Evolutionary conservation across 2,329 filamentous ascomycete species (phyloP).

Genomic region (Ramularia endophylla): DNA sequence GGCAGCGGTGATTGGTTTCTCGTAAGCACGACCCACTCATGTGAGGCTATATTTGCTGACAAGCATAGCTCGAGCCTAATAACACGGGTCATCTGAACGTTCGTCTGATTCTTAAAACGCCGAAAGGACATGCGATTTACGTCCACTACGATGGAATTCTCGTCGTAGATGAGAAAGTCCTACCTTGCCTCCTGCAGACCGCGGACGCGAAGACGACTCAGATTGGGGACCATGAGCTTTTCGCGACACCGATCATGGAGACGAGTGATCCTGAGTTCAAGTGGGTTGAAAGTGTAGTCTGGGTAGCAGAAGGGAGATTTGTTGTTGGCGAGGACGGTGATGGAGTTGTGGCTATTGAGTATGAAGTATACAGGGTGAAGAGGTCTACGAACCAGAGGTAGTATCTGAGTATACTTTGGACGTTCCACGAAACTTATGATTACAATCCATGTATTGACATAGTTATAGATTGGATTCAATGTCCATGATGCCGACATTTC

Average conservation of each 20-base stretch:
- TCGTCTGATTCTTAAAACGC: conserved; percentile 5
- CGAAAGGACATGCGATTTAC: conserved; percentile 1
- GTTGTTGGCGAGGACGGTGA: background rate
- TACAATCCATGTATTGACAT: no score
- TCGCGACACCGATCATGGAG: conserved; percentile 6
- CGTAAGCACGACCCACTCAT: no score
- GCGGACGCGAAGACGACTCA: conserved; percentile 6
- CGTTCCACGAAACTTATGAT: no score
- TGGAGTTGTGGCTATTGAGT: conserved; percentile 4
- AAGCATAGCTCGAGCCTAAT: no score
- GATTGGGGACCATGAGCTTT: conserved; percentile 8
- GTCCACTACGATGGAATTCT: conserved; percentile 7
- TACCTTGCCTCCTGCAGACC: background rate
- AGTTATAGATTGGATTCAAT: no score
- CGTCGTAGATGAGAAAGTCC: conserved; percentile 3
- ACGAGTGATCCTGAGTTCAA: conserved; percentile 4
- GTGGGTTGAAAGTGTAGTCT: conserved; percentile 7
- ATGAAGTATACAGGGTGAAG: conserved; percentile 6
- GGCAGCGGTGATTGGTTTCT: no score
- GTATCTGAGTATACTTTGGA: no score
- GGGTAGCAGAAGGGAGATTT: conserved; percentile 8
- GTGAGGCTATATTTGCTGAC: no score
- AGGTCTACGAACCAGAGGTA: no score
- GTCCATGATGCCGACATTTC: no score
- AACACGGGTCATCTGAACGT: conserved; percentile 5